Evolutionary conservation across 2,329 filamentous ascomycete species (phyloP), one percentile per base, ranked within the genome.

Genomic region (Beauveria pseudobassiana): DNA sequence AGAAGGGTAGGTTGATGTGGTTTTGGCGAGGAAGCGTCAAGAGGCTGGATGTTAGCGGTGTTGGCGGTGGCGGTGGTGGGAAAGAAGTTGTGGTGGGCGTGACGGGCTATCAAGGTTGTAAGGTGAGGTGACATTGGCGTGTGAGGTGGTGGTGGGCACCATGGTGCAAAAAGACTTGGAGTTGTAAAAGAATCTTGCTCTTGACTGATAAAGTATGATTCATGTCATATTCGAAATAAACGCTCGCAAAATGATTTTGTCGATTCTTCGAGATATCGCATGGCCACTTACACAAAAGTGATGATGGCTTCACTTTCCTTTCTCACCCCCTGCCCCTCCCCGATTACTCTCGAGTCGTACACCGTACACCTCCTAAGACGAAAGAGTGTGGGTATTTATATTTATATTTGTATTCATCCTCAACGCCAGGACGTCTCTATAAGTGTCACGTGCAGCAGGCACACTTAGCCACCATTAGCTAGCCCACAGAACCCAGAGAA

Each of bases 91-190:
- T 87, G 88, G 64, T 82, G 75, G 22, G 68, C 0, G 82, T 86
- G 1, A 75, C 82, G 0, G 70, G 91, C 22, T 80, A 73, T 1
- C 76, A 76, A 5, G 71, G 77, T 0, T 80, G 83, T 20, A 83
- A 88, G 62, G 75, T 80, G 3, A 82, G 95, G 80, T 80, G 26
- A 90, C 86, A 63, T 85, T 93, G 54, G 89, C 90, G 72, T 98
- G 93, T 66, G 93, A 97, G 74, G 87, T 91, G 49, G 88, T 98
- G 67, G 90, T 87, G 3, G 85, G 85, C 1, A 87, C 85, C 0
- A 71, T 77, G 38, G 70, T 81, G 45, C 67, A 70, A 20, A 64
- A 65, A 54, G 63, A 64, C 26, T 43, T 71, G 58, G 53, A 62
- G 22, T 63, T 70, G 30, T 59, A 22, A 59, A 2, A 38, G 1